A percentile compares a stretch with the other conserved stretches of the same genome.
Evolutionary conservation across 495 filamentous ascomycete species (phyloP).

Genomic region (Penicillium cataractarum): DNA sequence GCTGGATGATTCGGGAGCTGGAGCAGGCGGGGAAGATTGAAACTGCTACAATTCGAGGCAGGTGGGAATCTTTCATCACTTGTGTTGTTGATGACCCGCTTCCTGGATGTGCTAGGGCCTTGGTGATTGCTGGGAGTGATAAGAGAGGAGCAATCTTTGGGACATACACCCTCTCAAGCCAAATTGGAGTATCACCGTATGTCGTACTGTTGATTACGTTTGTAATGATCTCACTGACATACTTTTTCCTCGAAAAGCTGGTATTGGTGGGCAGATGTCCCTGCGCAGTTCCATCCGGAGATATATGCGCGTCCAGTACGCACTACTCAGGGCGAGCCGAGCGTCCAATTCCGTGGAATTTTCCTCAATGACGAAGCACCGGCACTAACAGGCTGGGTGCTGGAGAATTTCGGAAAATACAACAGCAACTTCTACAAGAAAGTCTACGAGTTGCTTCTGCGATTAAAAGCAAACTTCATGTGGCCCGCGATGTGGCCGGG

Average conservation of each 20-base stretch:
- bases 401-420: conserved; percentile 59
- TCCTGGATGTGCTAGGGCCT: conserved; percentile 56
- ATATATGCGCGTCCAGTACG: conserved; percentile 57
- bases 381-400: conserved; percentile 70
- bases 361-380: conserved; percentile 83
- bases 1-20: conserved; percentile 60
- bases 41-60: conserved; percentile 54
- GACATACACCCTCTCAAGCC: conserved; percentile 73
- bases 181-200: conserved; percentile 71
- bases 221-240: neutral
- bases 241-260: conserved; percentile 38
- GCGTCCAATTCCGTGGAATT: conserved; percentile 75
- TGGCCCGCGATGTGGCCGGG: conserved; percentile 71
- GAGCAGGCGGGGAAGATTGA: conserved; percentile 58
- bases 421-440: conserved; percentile 66
- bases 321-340: conserved; percentile 64
- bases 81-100: conserved; percentile 62
- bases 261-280: conserved; percentile 77
- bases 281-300: conserved; percentile 52
- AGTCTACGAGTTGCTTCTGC: conserved; percentile 73
- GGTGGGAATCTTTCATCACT: conserved; percentile 73
- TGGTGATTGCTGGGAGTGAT: conserved; percentile 72
- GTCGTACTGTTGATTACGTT: neutral
- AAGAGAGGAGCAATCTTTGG: conserved; percentile 73
- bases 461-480: conserved; percentile 71